Evolutionary conservation across 257 asterid genomes (phyloP).

Genomic region (Solanum sejunctum): DNA sequence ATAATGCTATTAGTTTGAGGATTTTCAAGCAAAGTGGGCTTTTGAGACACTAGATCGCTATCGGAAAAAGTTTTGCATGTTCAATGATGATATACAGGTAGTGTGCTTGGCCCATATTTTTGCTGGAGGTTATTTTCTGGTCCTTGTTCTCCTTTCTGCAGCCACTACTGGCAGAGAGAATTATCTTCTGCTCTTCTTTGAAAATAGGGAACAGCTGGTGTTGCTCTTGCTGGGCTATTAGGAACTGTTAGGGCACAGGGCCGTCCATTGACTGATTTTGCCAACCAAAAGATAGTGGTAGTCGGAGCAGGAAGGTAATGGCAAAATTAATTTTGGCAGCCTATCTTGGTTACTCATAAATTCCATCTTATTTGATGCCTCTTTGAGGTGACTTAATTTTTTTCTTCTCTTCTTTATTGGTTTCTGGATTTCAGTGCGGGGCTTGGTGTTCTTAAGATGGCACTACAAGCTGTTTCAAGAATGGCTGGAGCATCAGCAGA

Average conservation of each 20-base stretch:
- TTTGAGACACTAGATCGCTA: slow-evolving; percentile 93
- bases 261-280: slow-evolving; percentile 78
- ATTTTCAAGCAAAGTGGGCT: slow-evolving; percentile 99
- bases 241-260: slow-evolving; percentile 98
- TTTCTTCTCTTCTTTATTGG: neutral
- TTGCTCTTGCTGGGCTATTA: slow-evolving; percentile 96
- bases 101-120: neutral
- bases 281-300: slow-evolving; percentile 90
- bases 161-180: slow-evolving; percentile 2
- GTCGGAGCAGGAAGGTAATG: slow-evolving; percentile 99
- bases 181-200: slow-evolving; percentile 15
- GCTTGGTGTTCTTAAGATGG: slow-evolving; percentile 99
- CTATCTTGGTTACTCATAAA: slow-evolving; percentile 4
- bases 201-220: slow-evolving; percentile 97
- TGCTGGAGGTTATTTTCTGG: neutral
- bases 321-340: neutral
- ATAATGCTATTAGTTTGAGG: slow-evolving; percentile 72
- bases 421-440: slow-evolving; percentile 78
- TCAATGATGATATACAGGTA: slow-evolving; percentile 97
- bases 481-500: slow-evolving; percentile 70
- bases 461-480: slow-evolving; percentile 84
- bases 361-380: neutral
- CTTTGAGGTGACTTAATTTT: neutral
- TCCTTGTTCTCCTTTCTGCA: neutral
- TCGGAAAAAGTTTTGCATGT: slow-evolving; percentile 96